Evolutionary conservation across 495 filamentous ascomycete genomes (phyloP).

Genomic region (Stereocaulon alpinum): DNA sequence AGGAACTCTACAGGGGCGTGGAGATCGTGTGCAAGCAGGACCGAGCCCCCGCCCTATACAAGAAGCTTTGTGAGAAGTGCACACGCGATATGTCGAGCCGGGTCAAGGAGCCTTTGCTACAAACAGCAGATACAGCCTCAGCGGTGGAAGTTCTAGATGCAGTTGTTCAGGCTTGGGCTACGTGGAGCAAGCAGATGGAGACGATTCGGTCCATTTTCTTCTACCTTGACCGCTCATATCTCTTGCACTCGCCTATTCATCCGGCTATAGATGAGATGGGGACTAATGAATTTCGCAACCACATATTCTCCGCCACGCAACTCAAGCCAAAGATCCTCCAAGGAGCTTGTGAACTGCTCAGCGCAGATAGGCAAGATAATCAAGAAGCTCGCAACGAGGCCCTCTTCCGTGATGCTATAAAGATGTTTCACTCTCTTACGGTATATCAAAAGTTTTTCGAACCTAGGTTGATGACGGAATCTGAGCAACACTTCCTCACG

Average conservation of each 20-base stretch:
- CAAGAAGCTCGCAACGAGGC: constrained; percentile 36
- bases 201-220: constrained; percentile 79
- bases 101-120: constrained; percentile 43
- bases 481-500: constrained; percentile 49
- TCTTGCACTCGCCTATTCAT: constrained; percentile 52
- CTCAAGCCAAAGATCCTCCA: constrained; percentile 48
- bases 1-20: constrained; percentile 79
- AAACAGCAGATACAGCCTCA: constrained; percentile 38
- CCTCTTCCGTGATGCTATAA: constrained; percentile 59
- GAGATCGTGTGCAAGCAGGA: constrained; percentile 81
- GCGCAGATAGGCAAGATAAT: constrained; percentile 52
- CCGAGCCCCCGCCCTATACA: constrained; percentile 52
- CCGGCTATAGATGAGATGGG: constrained; percentile 50
- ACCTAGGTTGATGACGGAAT: constrained; percentile 55
- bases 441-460: constrained; percentile 75
- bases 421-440: constrained; percentile 70
- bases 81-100: constrained; percentile 48
- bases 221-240: constrained; percentile 82
- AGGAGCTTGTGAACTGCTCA: constrained; percentile 67
- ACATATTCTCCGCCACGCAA: constrained; percentile 43
- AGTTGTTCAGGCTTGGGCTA: constrained; percentile 60
- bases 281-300: constrained; percentile 45
- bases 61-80: constrained; percentile 51
- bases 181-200: constrained; percentile 68
- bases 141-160: constrained; percentile 53